Evolutionary conservation across 2,329 filamentous ascomycete species (phyloP), one percentile per base, ranked within the genome.

Genomic region (Helicocarpus griseus): DNA sequence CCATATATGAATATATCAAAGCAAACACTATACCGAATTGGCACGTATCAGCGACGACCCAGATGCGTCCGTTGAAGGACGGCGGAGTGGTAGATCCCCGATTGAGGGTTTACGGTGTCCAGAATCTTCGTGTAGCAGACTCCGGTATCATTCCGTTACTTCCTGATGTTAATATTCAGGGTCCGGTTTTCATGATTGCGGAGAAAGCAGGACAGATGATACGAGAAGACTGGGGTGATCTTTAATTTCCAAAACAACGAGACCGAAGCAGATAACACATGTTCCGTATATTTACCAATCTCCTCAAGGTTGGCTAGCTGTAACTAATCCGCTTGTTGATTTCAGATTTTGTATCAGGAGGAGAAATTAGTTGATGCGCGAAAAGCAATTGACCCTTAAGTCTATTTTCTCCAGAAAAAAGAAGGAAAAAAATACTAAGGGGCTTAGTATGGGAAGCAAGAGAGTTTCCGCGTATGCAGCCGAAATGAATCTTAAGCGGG

Each of bases 1-100:
- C 53, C 9, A 60, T 63, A 35, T 52, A 61, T 28, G 47, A 54
- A 26, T 64, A 56, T 31, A 58, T 59, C 52, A 53, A 54, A 38
- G 49, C 47, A 14, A 58, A 46, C 26, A 51, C 53, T 24, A 51
- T 57, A 31, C 51, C 51, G 19, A 54, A 52, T 43, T 50, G 50
- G 54, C 38, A 58, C 26, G 47, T 47, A 17, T 53, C 35, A 17
- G 38, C 29, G 5, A 56, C 55, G 7, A 45, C 35, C 9, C 41
- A 51, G 38, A 58, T 57, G 56, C 49, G 57, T 48, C 49, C 48
- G 38, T 41, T 49, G 40, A 48, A 55, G 29, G 40, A 47, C 14
- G 56, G 55, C 6, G 56, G 56, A 13, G 56, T 57, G 17, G 56
- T 58, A 22, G 54, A 53, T 41, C 45, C 53, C 9, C 38, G 54